Evolutionary conservation across 176 grass and related monocot genomes (phyloP).

Genomic region (Avena eriantha): DNA sequence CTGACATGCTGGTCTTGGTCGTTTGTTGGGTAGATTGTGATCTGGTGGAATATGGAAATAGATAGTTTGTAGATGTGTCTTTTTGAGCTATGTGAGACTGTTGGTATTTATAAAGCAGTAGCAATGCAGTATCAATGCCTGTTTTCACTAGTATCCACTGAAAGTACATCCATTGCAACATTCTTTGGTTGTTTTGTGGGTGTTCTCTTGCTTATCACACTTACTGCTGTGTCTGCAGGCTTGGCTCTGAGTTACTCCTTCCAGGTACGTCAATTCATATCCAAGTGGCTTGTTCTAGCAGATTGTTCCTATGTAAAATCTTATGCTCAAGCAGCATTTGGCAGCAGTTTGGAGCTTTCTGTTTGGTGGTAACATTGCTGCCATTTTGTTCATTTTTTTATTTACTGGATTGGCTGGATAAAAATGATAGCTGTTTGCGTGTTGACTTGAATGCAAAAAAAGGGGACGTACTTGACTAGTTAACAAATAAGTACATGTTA

Average conservation of each 20-base stretch:
- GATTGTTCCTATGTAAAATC: background rate
- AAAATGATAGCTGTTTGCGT: background rate
- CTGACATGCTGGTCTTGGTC: constrained; percentile 3
- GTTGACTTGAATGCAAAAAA: background rate
- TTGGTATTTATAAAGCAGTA: constrained; percentile 30
- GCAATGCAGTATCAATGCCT: background rate
- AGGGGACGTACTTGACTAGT: background rate
- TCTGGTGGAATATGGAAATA: background rate
- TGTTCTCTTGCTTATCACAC: background rate
- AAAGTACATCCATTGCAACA: background rate
- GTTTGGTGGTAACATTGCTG: background rate
- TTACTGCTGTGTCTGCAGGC: background rate
- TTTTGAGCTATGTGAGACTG: background rate
- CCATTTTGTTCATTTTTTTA: background rate
- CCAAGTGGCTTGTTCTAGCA: background rate
- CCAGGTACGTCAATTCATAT: background rate
- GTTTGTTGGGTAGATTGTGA: background rate
- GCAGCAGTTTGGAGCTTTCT: constrained; percentile 11
- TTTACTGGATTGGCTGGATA: background rate
- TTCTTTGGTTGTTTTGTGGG: background rate
- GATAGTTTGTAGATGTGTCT: background rate
- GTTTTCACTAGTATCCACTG: background rate
- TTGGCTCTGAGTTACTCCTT: background rate
- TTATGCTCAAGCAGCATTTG: background rate
- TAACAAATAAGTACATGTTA: background rate